Percentiles rank a stretch among this genome's conserved stretches.
phyloP scores from a whole-genome alignment of 106 monocot genomes.

The Iris macrosiphon region DNA sequence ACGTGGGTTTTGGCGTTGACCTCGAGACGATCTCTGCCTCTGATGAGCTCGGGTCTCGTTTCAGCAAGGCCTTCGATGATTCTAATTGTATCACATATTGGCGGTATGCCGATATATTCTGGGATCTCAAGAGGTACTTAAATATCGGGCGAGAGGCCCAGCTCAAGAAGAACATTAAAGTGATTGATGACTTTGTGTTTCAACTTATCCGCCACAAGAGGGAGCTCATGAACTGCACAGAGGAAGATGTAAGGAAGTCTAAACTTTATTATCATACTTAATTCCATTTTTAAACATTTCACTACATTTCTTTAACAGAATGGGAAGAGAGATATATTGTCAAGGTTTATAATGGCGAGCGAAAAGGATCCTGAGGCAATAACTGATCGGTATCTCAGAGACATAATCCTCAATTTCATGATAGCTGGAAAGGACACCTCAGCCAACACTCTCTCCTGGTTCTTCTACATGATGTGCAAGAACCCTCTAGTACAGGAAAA shows the following conservation, averaged over 20 bases:
- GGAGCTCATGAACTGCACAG: no score
- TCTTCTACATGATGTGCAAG: conserved; percentile 58
- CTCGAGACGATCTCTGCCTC: conserved; percentile 31
- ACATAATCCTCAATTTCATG: conserved; percentile 58
- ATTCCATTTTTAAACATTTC: no score
- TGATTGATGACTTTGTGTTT: conserved; percentile 48
- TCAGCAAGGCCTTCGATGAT: conserved; percentile 50
- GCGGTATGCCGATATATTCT: conserved; percentile 32
- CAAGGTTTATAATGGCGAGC: conserved; percentile 42
- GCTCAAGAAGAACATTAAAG: conserved; percentile 33
- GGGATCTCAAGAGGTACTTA: conserved; percentile 34
- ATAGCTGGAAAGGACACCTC: conserved; percentile 60
- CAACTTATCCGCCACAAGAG: conserved; percentile 22
- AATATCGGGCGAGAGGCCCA: conserved; percentile 40
- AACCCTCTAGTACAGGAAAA: conserved; percentile 41
- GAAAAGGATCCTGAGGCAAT: conserved; percentile 23
- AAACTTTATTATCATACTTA: no score
- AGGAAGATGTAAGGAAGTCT: no score
- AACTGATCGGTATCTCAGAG: conserved; percentile 29
- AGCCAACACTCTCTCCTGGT: conserved; percentile 47
- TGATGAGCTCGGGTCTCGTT: conserved; percentile 13
- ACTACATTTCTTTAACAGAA: conserved; percentile 16
- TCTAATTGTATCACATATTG: conserved; percentile 20
- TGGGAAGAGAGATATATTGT: conserved; percentile 42
- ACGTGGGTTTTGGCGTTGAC: conserved; percentile 51